These are phyloP conservation scores for Dalechampia spathulata DNA, from an alignment of 441 rosid species.

Conservation along the genomic window DNA sequence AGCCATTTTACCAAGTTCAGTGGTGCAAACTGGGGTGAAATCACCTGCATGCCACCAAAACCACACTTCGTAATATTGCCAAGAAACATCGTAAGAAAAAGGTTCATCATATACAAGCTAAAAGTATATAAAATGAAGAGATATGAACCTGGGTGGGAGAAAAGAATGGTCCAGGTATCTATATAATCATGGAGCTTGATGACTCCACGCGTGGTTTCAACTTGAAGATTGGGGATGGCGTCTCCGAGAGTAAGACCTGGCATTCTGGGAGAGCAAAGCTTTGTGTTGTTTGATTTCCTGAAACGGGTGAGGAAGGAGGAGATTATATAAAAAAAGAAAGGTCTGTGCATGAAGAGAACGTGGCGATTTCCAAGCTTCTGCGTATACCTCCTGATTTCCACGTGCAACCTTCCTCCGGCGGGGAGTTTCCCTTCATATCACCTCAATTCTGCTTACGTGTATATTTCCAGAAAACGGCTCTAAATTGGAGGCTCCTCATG, in stretches of 20 bases:
- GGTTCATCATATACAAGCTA: too few relatives aligned
- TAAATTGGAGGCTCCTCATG: too few relatives aligned
- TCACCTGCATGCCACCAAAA: constrained; percentile 36
- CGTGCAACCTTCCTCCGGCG: constrained; percentile 5
- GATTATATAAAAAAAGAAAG: neutral
- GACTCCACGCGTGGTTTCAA: constrained; percentile 56
- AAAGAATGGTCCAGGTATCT: constrained; percentile 61
- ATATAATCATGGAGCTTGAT: constrained; percentile 66
- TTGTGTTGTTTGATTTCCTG: too few relatives aligned
- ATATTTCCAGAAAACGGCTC: too few relatives aligned
- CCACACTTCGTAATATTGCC: neutral
- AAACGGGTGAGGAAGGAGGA: neutral
- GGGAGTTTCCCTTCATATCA: too few relatives aligned
- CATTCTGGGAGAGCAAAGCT: constrained; percentile 25
- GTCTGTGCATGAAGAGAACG: constrained; percentile 39
- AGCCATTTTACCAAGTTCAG: constrained; percentile 70
- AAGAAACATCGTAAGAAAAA: too few relatives aligned
- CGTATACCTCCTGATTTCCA: constrained; percentile 8
- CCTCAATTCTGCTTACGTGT: too few relatives aligned
- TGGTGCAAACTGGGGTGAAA: constrained; percentile 82
- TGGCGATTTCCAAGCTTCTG: constrained; percentile 20
- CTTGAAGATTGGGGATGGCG: constrained; percentile 34
- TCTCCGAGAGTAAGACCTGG: constrained; percentile 78
- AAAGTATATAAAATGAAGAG: too few relatives aligned
- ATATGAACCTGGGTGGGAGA: constrained; percentile 58